These are phyloP conservation scores for Byssothecium circinans DNA, from an alignment of 2,329 filamentous ascomycete species.

Conservation along the genomic window DNA sequence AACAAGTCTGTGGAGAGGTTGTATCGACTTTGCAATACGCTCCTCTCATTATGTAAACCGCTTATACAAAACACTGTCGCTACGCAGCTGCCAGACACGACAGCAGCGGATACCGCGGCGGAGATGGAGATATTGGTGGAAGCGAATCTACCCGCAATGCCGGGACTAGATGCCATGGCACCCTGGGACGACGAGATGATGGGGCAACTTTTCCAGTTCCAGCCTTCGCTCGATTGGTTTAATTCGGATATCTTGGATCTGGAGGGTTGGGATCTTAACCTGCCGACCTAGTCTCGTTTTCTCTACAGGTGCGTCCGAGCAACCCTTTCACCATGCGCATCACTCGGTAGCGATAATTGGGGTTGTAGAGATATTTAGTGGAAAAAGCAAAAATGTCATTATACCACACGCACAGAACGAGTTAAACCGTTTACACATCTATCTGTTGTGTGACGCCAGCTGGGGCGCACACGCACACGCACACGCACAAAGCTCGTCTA, in stretches of 20 bases:
- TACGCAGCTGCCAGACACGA: neutral
- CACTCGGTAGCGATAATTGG: too few species aligned
- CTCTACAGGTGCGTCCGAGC: neutral
- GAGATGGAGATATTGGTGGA: neutral
- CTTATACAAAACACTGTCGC: conserved; percentile 10
- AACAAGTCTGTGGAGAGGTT: conserved; percentile 36
- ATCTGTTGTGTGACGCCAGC: too few species aligned
- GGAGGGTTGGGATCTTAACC: conserved; percentile 17
- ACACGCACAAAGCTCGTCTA: too few species aligned
- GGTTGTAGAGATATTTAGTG: too few species aligned
- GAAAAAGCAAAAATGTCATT: too few species aligned
- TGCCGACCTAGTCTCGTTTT: neutral
- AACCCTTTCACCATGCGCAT: too few species aligned
- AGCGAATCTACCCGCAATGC: neutral
- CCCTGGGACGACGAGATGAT: conserved; percentile 40
- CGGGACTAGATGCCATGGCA: neutral
- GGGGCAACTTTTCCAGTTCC: conserved; percentile 37
- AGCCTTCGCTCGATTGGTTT: conserved; percentile 40
- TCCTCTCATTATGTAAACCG: conserved; percentile 34
- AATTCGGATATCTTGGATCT: conserved; percentile 36
- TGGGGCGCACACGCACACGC: too few species aligned
- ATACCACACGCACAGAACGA: too few species aligned
- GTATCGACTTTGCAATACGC: conserved; percentile 30
- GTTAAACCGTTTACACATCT: too few species aligned
- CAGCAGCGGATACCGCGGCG: neutral